phyloP scores from a whole-genome alignment of 2,329 filamentous ascomycete species.

The Ceratocystis alfenasii region DNA sequence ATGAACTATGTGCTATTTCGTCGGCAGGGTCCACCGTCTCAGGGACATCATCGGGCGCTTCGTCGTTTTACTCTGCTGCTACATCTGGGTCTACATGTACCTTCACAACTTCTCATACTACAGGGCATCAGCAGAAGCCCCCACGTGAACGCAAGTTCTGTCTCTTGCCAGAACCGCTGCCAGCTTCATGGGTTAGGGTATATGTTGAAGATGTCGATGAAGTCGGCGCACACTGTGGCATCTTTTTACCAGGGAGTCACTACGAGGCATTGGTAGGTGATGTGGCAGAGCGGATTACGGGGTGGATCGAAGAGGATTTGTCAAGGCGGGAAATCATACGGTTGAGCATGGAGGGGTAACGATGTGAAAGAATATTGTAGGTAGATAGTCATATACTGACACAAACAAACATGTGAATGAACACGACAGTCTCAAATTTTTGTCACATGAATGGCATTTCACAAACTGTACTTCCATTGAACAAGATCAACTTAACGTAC shows the following conservation, averaged over 20 bases:
- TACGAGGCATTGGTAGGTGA: conserved; percentile 70
- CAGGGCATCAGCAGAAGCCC: conserved; percentile 25
- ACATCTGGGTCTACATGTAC: conserved; percentile 20
- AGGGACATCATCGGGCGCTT: background rate
- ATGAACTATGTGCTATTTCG: background rate
- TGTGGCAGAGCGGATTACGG: conserved; percentile 52
- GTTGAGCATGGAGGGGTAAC: background rate
- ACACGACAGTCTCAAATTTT: background rate
- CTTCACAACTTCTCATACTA: background rate
- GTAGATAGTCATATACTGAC: background rate
- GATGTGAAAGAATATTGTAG: background rate
- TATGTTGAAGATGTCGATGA: conserved; percentile 77
- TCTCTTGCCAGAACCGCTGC: conserved; percentile 48
- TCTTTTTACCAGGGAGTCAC: conserved; percentile 63
- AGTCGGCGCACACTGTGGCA: conserved; percentile 69
- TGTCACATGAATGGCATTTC: background rate
- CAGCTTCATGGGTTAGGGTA: conserved; percentile 60
- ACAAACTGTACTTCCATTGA: conserved; percentile 5
- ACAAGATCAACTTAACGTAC: background rate
- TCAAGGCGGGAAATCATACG: conserved; percentile 30
- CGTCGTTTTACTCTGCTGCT: background rate
- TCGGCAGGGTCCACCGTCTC: background rate
- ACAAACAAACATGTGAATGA: background rate
- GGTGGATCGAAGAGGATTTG: conserved; percentile 57
- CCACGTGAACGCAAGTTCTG: conserved; percentile 66